These are phyloP conservation scores for Neocucurbitaria cava DNA, from an alignment of 2,329 filamentous ascomycete genomes.

Conservation along the genomic window DNA sequence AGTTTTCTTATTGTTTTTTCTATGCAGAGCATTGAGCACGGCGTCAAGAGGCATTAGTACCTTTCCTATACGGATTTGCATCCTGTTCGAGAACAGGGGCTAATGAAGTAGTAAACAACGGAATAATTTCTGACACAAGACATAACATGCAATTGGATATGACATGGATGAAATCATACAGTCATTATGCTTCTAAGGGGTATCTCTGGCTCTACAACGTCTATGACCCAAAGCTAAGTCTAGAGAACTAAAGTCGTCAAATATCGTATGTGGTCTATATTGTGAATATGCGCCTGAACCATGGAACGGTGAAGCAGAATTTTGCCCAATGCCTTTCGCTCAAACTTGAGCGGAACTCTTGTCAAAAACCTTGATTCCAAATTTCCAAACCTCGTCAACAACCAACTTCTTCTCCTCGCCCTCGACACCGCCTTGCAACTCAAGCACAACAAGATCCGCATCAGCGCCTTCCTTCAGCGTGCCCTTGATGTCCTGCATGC, in stretches of 20 bases:
- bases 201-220: not conserved
- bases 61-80: not conserved
- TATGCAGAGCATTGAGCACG: not conserved
- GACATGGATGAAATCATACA: not conserved
- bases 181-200: not conserved
- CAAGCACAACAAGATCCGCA: constrained; percentile 69
- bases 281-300: not conserved
- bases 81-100: not conserved
- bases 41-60: not conserved
- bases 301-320: not conserved
- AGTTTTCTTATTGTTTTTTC: not conserved
- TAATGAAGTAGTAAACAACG: not conserved
- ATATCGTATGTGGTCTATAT: not conserved
- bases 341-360: not conserved
- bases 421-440: constrained; percentile 57
- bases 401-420: constrained; percentile 61
- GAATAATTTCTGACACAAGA: not conserved
- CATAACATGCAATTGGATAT: not conserved
- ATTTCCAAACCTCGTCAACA: constrained; percentile 83
- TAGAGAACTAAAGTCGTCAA: not conserved
- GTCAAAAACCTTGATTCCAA: constrained; percentile 59
- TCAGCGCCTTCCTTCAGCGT: constrained; percentile 54
- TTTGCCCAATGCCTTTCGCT: not conserved
- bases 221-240: not conserved
- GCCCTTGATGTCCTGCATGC: constrained; percentile 71